phyloP scores from a whole-genome alignment of 352 stramenopile species.

The Phytopythium oedochilum region DNA sequence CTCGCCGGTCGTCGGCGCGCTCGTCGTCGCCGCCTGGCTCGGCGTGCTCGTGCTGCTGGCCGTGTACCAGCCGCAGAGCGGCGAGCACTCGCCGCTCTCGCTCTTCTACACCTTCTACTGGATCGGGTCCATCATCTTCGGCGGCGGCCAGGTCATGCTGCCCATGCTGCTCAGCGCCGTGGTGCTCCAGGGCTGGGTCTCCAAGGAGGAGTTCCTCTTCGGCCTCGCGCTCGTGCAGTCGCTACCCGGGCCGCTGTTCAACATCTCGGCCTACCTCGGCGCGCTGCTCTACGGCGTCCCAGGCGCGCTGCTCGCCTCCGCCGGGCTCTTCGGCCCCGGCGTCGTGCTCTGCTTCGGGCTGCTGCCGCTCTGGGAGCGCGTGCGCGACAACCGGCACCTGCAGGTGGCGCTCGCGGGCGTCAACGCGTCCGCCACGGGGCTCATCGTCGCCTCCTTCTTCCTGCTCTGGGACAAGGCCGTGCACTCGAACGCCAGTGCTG shows the following conservation, averaged over 20 bases:
- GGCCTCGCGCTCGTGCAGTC: slow-evolving; percentile 92
- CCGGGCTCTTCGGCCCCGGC: slow-evolving; percentile 91
- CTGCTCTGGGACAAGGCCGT: slow-evolving; percentile 87
- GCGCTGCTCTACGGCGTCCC: slow-evolving; percentile 79
- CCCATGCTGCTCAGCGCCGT: slow-evolving; percentile 84
- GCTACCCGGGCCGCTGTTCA: slow-evolving; percentile 93
- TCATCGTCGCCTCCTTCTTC: slow-evolving; percentile 88
- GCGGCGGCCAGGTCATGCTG: slow-evolving; percentile 92
- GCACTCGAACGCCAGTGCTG: slow-evolving; percentile 69
- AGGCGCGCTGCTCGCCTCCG: slow-evolving; percentile 84
- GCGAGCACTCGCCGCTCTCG: slow-evolving; percentile 29
- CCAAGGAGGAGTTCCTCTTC: slow-evolving; percentile 91
- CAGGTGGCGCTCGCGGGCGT: slow-evolving; percentile 88
- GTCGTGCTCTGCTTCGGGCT: slow-evolving; percentile 90
- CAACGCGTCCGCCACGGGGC: slow-evolving; percentile 89
- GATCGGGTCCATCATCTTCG: slow-evolving; percentile 95
- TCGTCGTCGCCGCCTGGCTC: slow-evolving; percentile 82
- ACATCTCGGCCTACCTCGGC: slow-evolving; percentile 93
- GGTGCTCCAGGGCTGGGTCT: slow-evolving; percentile 85
- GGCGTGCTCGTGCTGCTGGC: slow-evolving; percentile 57
- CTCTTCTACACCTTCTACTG: slow-evolving; percentile 93
- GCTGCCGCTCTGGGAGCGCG: slow-evolving; percentile 89
- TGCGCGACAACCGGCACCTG: slow-evolving; percentile 82
- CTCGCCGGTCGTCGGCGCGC: slow-evolving; percentile 52
- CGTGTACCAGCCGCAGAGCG: slow-evolving; percentile 42